Conservation (phyloP, 768 basidiomycete species). For the Chalciporus sphaerocephalus region DNA sequence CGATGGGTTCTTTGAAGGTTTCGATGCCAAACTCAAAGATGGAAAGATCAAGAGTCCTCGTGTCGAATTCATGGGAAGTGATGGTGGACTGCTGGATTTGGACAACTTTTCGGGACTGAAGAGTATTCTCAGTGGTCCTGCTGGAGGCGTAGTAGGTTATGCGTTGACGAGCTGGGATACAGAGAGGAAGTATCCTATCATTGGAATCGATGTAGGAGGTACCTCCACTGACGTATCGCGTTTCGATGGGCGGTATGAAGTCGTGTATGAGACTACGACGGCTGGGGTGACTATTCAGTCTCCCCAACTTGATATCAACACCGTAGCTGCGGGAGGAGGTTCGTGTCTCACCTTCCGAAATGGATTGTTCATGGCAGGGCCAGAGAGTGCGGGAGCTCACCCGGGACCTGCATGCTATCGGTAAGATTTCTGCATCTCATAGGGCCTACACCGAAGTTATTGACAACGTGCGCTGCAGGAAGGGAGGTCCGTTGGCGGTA, state of each 20-base stretch:
- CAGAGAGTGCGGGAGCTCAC: constrained; percentile 89
- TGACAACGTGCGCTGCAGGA: constrained; percentile 40
- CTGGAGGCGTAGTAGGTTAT: constrained; percentile 94
- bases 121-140: constrained; percentile 89
- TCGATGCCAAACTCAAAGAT: constrained; percentile 69
- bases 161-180: constrained; percentile 86
- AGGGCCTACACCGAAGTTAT: too few species aligned
- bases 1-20: constrained; percentile 87
- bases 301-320: constrained; percentile 93
- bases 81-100: constrained; percentile 79
- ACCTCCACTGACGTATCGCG: constrained; percentile 95
- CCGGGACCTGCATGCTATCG: constrained; percentile 92
- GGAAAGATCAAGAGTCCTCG: constrained; percentile 56
- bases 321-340: constrained; percentile 93
- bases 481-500: constrained; percentile 86
- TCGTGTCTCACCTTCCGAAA: constrained; percentile 86
- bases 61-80: constrained; percentile 95
- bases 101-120: constrained; percentile 88
- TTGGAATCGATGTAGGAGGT: constrained; percentile 90
- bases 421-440: constrained; percentile 39
- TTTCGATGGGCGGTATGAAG: constrained; percentile 85
- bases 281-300: constrained; percentile 91
- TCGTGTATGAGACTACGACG: constrained; percentile 93
- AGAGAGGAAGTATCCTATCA: constrained; percentile 65
- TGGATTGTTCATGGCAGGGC: constrained; percentile 87